phyloP scores from a whole-genome alignment of 805 yeast species.

The Nakazawaea pomicola region DNA sequence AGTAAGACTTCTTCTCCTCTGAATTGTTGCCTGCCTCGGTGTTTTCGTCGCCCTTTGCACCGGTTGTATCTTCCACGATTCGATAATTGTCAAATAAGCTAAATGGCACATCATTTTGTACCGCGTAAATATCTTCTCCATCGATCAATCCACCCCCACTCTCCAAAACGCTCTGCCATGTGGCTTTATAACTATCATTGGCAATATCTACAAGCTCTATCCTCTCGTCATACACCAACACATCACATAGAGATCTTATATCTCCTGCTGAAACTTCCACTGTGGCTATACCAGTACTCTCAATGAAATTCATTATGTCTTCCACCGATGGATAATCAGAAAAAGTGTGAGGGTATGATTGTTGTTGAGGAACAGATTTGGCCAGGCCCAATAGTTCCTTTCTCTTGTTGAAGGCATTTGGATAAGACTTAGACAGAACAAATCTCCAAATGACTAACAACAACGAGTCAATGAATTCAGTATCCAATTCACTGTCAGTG shows the following conservation, averaged over 20 bases:
- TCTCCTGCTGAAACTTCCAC: conserved; percentile 74
- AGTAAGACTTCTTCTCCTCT: background rate
- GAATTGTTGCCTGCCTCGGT: background rate
- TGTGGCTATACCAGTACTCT: conserved; percentile 66
- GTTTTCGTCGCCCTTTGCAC: conserved; percentile 12
- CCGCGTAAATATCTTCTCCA: conserved; percentile 24
- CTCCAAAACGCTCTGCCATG: conserved; percentile 77
- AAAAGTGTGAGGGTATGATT: conserved; percentile 52
- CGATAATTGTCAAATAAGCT: conserved; percentile 27
- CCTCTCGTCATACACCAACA: conserved; percentile 80
- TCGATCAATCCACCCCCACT: conserved; percentile 45
- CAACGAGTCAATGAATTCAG: conserved; percentile 85
- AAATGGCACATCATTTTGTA: conserved; percentile 24
- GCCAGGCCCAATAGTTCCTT: conserved; percentile 18
- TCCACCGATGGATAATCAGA: conserved; percentile 65
- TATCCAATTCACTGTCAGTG: conserved; percentile 90
- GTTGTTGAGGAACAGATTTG: conserved; percentile 30
- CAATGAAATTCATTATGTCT: conserved; percentile 71
- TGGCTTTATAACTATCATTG: conserved; percentile 62
- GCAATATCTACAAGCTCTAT: conserved; percentile 59
- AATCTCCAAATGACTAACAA: conserved; percentile 84
- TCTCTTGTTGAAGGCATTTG: conserved; percentile 56
- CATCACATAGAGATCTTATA: conserved; percentile 81
- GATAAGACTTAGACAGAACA: conserved; percentile 71
- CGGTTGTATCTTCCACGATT: conserved; percentile 20